These are phyloP conservation scores for Colletotrichum lindemuthianum DNA, from an alignment of 2,329 filamentous ascomycete species.

Conservation along the genomic window DNA sequence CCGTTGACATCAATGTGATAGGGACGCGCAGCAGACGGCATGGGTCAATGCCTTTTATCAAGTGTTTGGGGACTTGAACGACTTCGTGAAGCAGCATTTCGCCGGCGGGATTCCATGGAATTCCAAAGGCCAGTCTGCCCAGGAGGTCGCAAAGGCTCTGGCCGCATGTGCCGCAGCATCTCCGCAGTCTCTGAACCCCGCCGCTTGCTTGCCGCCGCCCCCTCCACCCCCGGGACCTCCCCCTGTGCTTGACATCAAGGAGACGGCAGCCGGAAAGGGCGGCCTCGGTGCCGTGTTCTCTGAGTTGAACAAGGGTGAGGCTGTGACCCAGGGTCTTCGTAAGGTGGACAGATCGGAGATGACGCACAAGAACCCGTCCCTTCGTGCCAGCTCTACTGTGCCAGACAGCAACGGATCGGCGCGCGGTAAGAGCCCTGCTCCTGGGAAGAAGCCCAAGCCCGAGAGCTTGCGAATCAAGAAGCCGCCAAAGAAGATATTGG, in stretches of 20 bases:
- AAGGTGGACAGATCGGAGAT: conserved; percentile 97
- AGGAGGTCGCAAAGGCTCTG: conserved; percentile 72
- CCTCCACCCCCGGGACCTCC: conserved; percentile 78
- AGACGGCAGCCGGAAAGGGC: conserved; percentile 57
- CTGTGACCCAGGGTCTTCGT: conserved; percentile 87
- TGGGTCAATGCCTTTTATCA: conserved; percentile 95
- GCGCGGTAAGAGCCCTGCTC: conserved; percentile 85
- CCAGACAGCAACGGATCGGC: conserved; percentile 64
- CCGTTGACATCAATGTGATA: conserved; percentile 45
- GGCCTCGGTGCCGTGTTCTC: conserved; percentile 91
- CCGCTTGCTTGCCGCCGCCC: conserved; percentile 68
- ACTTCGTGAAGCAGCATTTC: conserved; percentile 88
- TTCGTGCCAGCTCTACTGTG: conserved; percentile 79
- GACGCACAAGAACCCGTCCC: conserved; percentile 97
- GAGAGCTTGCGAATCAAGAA: conserved; percentile 88
- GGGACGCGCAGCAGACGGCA: conserved; percentile 82
- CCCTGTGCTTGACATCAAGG: conserved; percentile 70
- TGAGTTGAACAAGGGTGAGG: conserved; percentile 87
- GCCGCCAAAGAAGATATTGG: conserved; percentile 79
- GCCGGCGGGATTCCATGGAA: conserved; percentile 88
- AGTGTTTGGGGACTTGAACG: conserved; percentile 83
- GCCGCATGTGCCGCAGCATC: conserved; percentile 53
- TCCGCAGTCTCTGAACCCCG: conserved; percentile 60
- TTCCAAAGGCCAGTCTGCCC: conserved; percentile 75
- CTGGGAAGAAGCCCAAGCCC: conserved; percentile 87